Base-by-base conservation (phyloP, 306 rosid species). In the Lagenaria siceraria region DNA sequence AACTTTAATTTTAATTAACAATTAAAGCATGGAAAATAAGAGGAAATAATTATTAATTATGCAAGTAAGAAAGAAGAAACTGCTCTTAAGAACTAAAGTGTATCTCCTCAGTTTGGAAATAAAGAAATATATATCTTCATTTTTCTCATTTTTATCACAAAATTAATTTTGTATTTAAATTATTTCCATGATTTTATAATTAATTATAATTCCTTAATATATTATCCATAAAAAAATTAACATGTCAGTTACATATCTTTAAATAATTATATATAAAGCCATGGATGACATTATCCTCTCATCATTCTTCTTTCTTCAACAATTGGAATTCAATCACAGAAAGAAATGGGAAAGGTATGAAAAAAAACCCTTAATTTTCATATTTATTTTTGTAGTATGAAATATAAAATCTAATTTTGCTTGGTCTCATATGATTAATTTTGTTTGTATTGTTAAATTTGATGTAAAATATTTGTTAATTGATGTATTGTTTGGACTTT, bases 261-360 rank as follows among this genome's bases (percentile, higher is more conserved):
- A 22, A 1, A 25, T 71, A 14, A 14, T 10, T 66, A 66, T 66
- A 43, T 13, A 70, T 43, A 70, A 7, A 46, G 38, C 35, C 75
- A 46, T 11, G 51, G 51, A 70, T 70, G 48, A 0, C 13, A 65
- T 36, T 38, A 65, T 5, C 51, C 29, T 36, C 73, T 18, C 51
- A 65, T 36, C 31, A 38, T 18, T 9, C 27, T 64, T 36, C 18
- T 15, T 18, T 8, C 25, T 18, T 48, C 58, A 42, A 27, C 59
- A 15, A 70, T 43, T 70, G 3, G 4, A 46, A 48, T 10, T 10
- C 75, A 70, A 48, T 27, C 40, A 15, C 2, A 25, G 25, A 24
- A 69, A 70, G 59, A 27, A 8, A 71, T 71, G 76, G 76, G n/a
- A 48, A 71, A 71, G 76, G 76, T 48, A 46, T 14, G 56, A 9